phyloP scores from a whole-genome alignment of 169 alveolate species.

The Cyclospora cayetanensis region DNA sequence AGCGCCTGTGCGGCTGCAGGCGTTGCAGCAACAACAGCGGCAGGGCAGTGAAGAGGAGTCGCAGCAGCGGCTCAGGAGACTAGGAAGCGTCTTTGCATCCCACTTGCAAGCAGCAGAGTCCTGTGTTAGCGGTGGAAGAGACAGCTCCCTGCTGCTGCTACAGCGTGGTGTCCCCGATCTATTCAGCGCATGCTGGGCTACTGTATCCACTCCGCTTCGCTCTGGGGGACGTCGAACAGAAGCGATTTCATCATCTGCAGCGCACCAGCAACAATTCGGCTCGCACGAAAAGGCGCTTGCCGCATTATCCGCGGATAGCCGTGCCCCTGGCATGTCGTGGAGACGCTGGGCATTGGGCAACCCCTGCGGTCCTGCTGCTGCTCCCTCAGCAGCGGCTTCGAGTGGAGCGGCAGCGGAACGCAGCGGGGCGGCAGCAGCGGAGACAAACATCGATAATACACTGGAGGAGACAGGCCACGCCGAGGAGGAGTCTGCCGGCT shows the following conservation, averaged over 20 bases:
- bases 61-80: conserved; percentile 27
- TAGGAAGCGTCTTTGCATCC: conserved; percentile 45
- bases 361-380: background rate
- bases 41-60: conserved; percentile 37
- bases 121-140: background rate
- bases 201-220: conserved; percentile 47
- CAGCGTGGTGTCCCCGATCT: conserved; percentile 53
- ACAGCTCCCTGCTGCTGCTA: conserved; percentile 2
- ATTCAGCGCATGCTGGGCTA: conserved; percentile 41
- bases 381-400: conserved; percentile 17
- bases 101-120: conserved; percentile 37
- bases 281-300: conserved; percentile 54
- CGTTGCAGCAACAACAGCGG: conserved; percentile 30
- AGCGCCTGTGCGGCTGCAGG: background rate
- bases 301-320: background rate
- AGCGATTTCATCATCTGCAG: too few species aligned
- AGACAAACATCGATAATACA: background rate
- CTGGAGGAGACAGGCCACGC: background rate
- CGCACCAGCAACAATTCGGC: conserved; percentile 22
- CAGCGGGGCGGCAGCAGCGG: background rate
- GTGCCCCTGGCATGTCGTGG: conserved; percentile 62
- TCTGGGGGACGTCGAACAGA: background rate
- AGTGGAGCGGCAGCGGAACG: background rate
- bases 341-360: conserved; percentile 50
- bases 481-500: conserved; percentile 44